Conservation (phyloP, 768 basidiomycete species). For the Mycena albidolilacea region DNA sequence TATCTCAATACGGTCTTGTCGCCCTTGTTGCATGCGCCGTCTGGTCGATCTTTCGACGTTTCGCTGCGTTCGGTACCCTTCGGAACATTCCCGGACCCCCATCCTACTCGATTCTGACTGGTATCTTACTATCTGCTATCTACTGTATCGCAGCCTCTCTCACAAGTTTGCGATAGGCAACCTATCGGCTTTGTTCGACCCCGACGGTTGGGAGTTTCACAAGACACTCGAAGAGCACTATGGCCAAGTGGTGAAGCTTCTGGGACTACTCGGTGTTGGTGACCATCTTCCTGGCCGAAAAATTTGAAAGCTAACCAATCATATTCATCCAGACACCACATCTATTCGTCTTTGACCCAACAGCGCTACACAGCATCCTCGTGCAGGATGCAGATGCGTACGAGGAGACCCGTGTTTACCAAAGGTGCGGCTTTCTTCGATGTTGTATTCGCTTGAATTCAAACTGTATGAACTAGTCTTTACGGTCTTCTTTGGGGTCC, state of each 20-base stretch:
- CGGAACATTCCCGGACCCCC: not conserved
- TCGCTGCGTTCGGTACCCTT: not conserved
- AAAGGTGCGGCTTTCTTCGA: not conserved
- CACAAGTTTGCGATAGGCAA: not conserved
- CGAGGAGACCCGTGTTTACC: not conserved
- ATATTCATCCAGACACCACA: not conserved
- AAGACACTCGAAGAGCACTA: conserved; percentile 9
- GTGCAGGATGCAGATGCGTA: conserved; percentile 4
- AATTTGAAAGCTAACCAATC: too few species aligned
- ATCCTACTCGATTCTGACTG: conserved; percentile 1
- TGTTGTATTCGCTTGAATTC: not conserved
- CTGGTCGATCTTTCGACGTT: not conserved
- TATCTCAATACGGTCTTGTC: conserved; percentile 1
- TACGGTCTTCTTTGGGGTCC: not conserved
- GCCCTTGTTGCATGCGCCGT: not conserved
- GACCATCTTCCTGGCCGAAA: not conserved
- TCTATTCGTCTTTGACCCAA: conserved; percentile 24
- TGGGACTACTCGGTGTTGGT: conserved; percentile 6
- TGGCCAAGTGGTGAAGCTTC: conserved; percentile 20
- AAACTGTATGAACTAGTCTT: not conserved
- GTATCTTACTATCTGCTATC: not conserved
- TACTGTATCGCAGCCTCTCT: not conserved
- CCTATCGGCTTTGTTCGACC: not conserved
- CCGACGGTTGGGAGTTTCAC: not conserved
- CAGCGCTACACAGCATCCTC: conserved; percentile 18